phyloP scores from a whole-genome alignment of 2,329 filamentous ascomycete genomes.

The Xylariomycetidae sp. region DNA sequence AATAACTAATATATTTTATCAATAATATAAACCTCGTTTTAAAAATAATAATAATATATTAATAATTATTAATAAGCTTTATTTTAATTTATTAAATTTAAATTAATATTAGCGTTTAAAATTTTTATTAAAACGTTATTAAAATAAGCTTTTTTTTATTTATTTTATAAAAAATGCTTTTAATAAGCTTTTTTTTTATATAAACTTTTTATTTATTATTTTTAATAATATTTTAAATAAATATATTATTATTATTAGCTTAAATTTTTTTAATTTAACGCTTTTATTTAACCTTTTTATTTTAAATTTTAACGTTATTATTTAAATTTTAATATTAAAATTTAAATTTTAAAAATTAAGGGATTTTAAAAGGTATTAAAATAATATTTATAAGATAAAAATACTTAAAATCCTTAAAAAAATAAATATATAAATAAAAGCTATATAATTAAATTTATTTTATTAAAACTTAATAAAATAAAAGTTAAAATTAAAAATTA shows the following conservation, averaged over 20 bases:
- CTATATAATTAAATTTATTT: constrained; percentile 1
- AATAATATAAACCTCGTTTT: no score
- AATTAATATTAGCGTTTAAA: background rate
- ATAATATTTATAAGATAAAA: constrained; percentile 1
- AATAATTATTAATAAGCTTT: background rate
- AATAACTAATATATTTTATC: constrained; percentile 1
- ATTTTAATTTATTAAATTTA: background rate
- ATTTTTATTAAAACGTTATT: background rate
- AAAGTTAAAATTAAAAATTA: no score
- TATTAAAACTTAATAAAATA: no score
- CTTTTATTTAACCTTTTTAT: background rate
- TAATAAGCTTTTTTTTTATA: background rate
- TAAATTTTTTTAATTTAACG: no score
- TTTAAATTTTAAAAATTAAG: no score
- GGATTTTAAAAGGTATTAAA: background rate
- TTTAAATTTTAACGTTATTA: background rate
- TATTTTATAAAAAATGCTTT: background rate
- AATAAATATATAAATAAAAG: constrained; percentile 1
- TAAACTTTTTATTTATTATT: background rate
- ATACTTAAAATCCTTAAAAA: no score
- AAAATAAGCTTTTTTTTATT: background rate
- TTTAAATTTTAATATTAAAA: background rate
- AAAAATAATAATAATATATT: background rate
- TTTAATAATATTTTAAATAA: background rate
- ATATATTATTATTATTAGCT: background rate